phyloP scores from a whole-genome alignment of 768 basidiomycete genomes.

The Collybia mongolica region DNA sequence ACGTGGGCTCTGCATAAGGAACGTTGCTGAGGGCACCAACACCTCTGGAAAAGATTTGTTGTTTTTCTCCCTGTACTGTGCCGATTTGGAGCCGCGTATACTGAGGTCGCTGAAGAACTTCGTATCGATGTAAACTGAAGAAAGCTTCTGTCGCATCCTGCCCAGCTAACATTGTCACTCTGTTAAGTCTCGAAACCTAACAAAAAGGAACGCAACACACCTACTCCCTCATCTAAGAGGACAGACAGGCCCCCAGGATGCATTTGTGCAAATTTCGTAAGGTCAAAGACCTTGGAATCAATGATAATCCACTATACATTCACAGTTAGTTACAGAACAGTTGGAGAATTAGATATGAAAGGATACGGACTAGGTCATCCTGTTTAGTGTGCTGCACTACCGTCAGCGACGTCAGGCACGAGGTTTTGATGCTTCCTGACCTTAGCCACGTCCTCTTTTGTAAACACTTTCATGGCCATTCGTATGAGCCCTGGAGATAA shows the following conservation, averaged over 20 bases:
- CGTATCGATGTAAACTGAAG: conserved; percentile 71
- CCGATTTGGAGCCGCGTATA: conserved; percentile 67
- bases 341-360: background rate
- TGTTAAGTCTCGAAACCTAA: background rate
- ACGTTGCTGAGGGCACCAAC: conserved; percentile 59
- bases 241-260: conserved; percentile 76
- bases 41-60: conserved; percentile 40
- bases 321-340: background rate
- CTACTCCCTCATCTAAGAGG: conserved; percentile 63
- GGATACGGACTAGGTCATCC: conserved; percentile 11
- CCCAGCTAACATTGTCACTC: conserved; percentile 43
- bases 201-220: conserved; percentile 28
- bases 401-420: background rate
- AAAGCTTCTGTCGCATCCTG: conserved; percentile 73
- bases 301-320: conserved; percentile 14
- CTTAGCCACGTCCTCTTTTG: conserved; percentile 15
- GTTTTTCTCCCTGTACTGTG: conserved; percentile 52
- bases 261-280: conserved; percentile 65
- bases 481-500: background rate
- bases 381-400: conserved; percentile 9
- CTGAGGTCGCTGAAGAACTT: conserved; percentile 64
- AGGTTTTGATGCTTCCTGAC: conserved; percentile 4
- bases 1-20: conserved; percentile 80
- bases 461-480: conserved; percentile 13
- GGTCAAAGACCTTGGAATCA: conserved; percentile 54